A percentile compares a stretch with the other conserved stretches of the same genome.
Conservation (phyloP, 2,329 filamentous ascomycete species). For the Davidsoniella virescens region DNA sequence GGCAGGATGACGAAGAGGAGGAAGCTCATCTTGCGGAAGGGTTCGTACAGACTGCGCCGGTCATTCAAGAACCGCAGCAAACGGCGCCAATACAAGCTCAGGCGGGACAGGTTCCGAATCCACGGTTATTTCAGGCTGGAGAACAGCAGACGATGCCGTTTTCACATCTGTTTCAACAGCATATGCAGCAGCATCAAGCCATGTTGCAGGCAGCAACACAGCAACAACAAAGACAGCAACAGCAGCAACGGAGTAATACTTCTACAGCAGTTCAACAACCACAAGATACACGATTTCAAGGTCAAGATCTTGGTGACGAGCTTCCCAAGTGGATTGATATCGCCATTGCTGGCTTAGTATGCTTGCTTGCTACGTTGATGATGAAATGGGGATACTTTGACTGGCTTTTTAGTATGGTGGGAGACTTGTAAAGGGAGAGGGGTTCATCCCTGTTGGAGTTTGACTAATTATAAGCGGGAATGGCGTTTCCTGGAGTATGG, state of each 20-base stretch:
- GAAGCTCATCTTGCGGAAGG: slow-evolving; percentile 38
- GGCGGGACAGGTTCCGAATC: slow-evolving; percentile 7
- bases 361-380: slow-evolving; percentile 56
- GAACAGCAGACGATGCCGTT: slow-evolving; percentile 15
- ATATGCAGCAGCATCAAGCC: slow-evolving; percentile 6
- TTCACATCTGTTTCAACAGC: slow-evolving; percentile 15
- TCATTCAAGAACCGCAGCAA: slow-evolving; percentile 11
- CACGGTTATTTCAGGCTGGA: too few species aligned
- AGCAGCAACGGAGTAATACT: slow-evolving; percentile 4
- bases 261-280: slow-evolving; percentile 14
- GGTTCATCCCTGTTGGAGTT: too few species aligned
- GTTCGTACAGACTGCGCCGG: slow-evolving; percentile 34
- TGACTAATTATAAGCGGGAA: too few species aligned
- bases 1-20: slow-evolving; percentile 22
- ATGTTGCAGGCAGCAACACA: slow-evolving; percentile 4
- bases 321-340: slow-evolving; percentile 66
- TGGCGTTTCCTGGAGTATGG: too few species aligned
- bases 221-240: slow-evolving; percentile 5
- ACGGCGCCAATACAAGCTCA: background rate
- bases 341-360: slow-evolving; percentile 55
- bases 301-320: slow-evolving; percentile 22
- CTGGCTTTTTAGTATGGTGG: background rate
- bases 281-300: too few species aligned
- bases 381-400: slow-evolving; percentile 23
- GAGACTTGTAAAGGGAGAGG: background rate